A percentile compares a stretch with the other conserved stretches of the same genome.
Evolutionary conservation across 208 protist genomes (phyloP).

Genomic region (Leptomonas pyrrhocoris): DNA sequence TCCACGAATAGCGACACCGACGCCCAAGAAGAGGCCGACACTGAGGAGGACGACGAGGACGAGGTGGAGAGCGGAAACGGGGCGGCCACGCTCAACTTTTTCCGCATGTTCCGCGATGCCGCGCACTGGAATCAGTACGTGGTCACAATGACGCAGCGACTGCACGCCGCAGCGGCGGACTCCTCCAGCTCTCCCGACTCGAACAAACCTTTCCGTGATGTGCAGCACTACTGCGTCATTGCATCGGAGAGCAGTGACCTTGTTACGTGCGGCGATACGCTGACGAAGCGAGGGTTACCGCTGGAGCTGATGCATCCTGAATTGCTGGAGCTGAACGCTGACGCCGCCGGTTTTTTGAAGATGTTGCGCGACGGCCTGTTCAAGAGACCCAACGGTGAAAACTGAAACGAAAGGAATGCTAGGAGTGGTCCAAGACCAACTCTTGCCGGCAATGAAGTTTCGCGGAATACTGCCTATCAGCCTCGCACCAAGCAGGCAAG

Average conservation of each 20-base stretch:
- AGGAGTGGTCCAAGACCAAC: no score
- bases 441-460: no score
- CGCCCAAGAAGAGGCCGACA: conserved; percentile 12
- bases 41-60: conserved; percentile 26
- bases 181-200: conserved; percentile 1
- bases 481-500: no score
- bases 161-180: conserved; percentile 18
- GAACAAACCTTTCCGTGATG: conserved; percentile 26
- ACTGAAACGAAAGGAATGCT: neutral
- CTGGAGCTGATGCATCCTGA: conserved; percentile 74
- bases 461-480: no score
- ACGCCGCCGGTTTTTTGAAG: conserved; percentile 37
- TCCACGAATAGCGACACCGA: neutral
- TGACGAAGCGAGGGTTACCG: conserved; percentile 69
- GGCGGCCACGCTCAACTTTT: conserved; percentile 50
- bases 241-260: conserved; percentile 69
- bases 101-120: conserved; percentile 76
- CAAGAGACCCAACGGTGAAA: conserved; percentile 7
- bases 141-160: conserved; percentile 40
- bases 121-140: conserved; percentile 82
- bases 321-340: conserved; percentile 44
- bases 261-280: conserved; percentile 44
- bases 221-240: conserved; percentile 71
- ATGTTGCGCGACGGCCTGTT: conserved; percentile 34
- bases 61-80: conserved; percentile 30